These are phyloP conservation scores for Fusarium phyllophilum DNA, from an alignment of 2,329 filamentous ascomycete genomes.

Conservation along the genomic window DNA sequence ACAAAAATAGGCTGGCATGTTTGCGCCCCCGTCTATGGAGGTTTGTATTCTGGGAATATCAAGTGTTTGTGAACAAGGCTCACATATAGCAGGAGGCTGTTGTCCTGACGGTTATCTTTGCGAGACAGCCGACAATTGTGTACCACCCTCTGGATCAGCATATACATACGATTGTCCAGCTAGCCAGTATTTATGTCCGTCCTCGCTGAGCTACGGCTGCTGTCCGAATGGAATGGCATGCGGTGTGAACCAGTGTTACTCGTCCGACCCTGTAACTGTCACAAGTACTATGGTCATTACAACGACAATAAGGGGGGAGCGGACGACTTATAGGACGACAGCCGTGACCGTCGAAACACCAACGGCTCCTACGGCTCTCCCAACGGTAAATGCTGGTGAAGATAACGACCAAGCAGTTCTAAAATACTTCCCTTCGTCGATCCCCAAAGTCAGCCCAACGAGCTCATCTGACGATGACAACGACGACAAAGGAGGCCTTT, in stretches of 20 bases:
- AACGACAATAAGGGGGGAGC: slow-evolving; percentile 55
- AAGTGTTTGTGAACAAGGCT: slow-evolving; percentile 6
- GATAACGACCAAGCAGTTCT: slow-evolving; percentile 48
- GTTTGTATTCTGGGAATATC: slow-evolving; percentile 38
- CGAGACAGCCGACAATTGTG: slow-evolving; percentile 52
- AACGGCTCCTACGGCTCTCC: slow-evolving; percentile 47
- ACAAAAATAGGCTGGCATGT: slow-evolving; percentile 51
- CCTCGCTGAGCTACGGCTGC: slow-evolving; percentile 63
- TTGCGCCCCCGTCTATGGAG: slow-evolving; percentile 53
- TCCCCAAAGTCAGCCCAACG: slow-evolving; percentile 53
- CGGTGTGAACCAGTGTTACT: slow-evolving; percentile 59
- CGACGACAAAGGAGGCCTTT: slow-evolving; percentile 49
- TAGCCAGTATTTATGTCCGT: slow-evolving; percentile 60
- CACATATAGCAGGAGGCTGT: slow-evolving; percentile 52
- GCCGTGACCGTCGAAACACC: slow-evolving; percentile 54
- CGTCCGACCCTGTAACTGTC: slow-evolving; percentile 57
- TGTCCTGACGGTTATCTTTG: slow-evolving; percentile 60
- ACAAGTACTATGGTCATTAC: slow-evolving; percentile 57
- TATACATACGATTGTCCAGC: slow-evolving; percentile 55
- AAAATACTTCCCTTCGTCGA: slow-evolving; percentile 57
- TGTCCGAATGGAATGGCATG: slow-evolving; percentile 63
- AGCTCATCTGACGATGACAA: slow-evolving; percentile 35
- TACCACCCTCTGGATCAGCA: slow-evolving; percentile 55
- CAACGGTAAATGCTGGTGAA: slow-evolving; percentile 37
- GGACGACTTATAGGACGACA: slow-evolving; percentile 53